These are phyloP conservation scores for Phaeosphaeriaceae sp. DNA, from an alignment of 2,329 filamentous ascomycete genomes.

Conservation along the genomic window DNA sequence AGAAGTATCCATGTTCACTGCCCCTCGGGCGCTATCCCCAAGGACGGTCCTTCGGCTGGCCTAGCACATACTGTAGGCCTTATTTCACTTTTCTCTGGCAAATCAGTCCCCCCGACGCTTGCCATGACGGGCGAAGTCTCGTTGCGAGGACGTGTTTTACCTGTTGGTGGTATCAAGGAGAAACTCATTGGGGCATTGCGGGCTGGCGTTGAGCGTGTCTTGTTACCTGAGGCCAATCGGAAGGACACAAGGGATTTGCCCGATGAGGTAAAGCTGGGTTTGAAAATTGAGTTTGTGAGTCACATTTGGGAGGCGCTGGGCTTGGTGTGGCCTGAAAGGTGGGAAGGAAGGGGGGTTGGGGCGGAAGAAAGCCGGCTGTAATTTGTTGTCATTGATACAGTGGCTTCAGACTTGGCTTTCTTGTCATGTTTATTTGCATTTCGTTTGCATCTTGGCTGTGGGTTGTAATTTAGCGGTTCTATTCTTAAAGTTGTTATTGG, in stretches of 20 bases:
- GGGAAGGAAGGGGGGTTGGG: constrained; percentile 67
- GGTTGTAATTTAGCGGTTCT: no score
- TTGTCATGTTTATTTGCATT: no score
- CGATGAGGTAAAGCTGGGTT: constrained; percentile 81
- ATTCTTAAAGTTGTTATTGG: no score
- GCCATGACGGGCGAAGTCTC: constrained; percentile 90
- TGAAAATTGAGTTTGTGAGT: constrained; percentile 89
- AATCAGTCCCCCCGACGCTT: constrained; percentile 85
- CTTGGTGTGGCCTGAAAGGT: constrained; percentile 92
- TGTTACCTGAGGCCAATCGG: constrained; percentile 84
- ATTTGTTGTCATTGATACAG: background rate
- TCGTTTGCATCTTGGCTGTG: no score
- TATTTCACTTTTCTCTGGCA: constrained; percentile 86
- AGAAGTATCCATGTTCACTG: constrained; percentile 96
- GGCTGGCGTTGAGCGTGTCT: constrained; percentile 91
- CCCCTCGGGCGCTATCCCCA: constrained; percentile 91
- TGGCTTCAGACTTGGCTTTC: no score
- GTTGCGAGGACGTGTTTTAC: constrained; percentile 86
- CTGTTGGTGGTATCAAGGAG: constrained; percentile 97
- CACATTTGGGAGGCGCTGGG: constrained; percentile 95
- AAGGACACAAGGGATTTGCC: constrained; percentile 94
- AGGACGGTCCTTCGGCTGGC: constrained; percentile 84
- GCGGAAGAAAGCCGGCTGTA: constrained; percentile 80
- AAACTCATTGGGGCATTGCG: constrained; percentile 94
- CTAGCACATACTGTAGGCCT: constrained; percentile 93